Conservation (phyloP, 176 grass and related monocot genomes). For the Zizania latifolia region DNA sequence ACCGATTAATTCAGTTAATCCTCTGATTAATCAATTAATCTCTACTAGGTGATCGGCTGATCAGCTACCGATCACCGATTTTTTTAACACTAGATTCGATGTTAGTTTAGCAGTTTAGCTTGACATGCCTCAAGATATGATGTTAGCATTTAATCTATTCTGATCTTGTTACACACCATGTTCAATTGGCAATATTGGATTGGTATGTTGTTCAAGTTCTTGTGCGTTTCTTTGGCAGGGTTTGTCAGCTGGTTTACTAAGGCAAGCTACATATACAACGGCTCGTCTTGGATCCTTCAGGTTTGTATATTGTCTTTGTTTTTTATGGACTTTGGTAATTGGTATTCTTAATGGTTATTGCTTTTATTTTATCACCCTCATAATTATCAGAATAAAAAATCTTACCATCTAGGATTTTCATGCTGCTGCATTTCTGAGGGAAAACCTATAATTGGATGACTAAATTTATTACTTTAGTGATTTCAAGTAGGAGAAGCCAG, state of each 20-base stretch:
- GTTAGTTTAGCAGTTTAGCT: constrained; percentile 2
- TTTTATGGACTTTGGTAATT: not conserved
- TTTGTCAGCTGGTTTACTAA: constrained; percentile 89
- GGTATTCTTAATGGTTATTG: not conserved
- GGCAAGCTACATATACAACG: constrained; percentile 93
- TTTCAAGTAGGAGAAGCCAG: not conserved
- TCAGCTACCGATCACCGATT: too few relatives aligned
- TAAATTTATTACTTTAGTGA: too few relatives aligned
- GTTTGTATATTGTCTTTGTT: constrained; percentile 24
- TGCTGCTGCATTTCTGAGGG: not conserved
- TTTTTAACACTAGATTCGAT: too few relatives aligned
- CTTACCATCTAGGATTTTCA: not conserved
- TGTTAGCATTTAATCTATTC: not conserved
- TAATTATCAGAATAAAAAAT: not conserved
- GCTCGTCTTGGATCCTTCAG: constrained; percentile 96
- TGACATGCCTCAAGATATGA: not conserved
- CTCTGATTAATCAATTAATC: too few relatives aligned
- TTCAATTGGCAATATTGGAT: not conserved
- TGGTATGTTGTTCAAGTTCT: not conserved
- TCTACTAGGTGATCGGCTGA: too few relatives aligned
- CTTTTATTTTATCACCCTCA: not conserved
- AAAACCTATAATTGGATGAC: not conserved
- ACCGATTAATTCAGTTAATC: too few relatives aligned
- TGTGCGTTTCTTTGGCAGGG: constrained; percentile 48
- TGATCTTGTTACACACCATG: not conserved